Conservation (phyloP, 2,329 filamentous ascomycete species). For the Trichoderma aggressivum region DNA sequence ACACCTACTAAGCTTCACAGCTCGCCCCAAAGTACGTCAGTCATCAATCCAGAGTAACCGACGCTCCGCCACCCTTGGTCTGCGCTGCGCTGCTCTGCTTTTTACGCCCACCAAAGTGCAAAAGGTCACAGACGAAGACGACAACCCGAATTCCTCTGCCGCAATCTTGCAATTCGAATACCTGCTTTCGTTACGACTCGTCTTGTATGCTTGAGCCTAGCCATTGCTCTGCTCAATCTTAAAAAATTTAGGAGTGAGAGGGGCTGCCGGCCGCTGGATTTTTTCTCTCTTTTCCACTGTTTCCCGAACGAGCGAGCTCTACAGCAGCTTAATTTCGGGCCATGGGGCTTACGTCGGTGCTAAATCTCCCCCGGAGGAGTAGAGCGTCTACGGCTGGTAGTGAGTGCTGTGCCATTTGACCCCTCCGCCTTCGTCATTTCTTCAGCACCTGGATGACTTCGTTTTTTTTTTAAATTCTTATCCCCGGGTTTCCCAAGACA, state of each 20-base stretch:
- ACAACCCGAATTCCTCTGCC: background rate
- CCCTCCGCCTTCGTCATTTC: constrained; percentile 11
- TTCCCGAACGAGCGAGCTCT: background rate
- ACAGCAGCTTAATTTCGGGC: constrained; percentile 1
- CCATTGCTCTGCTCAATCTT: background rate
- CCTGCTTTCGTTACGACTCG: background rate
- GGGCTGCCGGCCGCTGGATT: background rate
- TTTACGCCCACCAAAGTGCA: background rate
- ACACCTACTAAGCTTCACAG: background rate
- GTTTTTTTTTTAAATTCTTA: background rate
- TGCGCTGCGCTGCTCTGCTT: background rate
- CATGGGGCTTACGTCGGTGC: constrained; percentile 18
- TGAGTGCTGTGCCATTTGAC: constrained; percentile 3
- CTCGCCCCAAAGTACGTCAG: background rate
- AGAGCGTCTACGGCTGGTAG: constrained; percentile 17
- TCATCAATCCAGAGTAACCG: background rate
- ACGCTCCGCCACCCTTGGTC: background rate
- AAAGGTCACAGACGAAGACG: background rate
- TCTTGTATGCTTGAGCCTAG: background rate
- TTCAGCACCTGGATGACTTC: constrained; percentile 2
- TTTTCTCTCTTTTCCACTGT: background rate
- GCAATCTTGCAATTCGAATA: background rate
- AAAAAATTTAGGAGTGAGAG: background rate
- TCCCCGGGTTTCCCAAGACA: background rate
- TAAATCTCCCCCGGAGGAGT: constrained; percentile 16